Conservation (phyloP, 305 asterid genomes). For the Solanum aculeatissimum region DNA sequence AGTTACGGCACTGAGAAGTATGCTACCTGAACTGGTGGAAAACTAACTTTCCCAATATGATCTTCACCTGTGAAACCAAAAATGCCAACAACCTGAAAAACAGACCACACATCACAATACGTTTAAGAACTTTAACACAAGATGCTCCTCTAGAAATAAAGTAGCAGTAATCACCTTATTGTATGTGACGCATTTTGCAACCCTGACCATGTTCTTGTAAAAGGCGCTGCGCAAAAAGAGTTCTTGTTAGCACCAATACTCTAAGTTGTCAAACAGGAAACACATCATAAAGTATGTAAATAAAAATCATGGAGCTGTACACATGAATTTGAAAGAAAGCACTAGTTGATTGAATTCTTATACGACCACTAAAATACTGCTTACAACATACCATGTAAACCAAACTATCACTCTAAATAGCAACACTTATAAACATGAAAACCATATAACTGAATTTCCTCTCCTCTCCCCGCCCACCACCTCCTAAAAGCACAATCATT, state of each 20-base stretch:
- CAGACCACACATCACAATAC: neutral
- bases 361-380: neutral
- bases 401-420: neutral
- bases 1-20: neutral
- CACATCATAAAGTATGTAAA: neutral
- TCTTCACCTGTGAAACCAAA: constrained; percentile 95
- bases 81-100: constrained; percentile 64
- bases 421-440: neutral
- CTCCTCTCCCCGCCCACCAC: neutral
- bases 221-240: constrained; percentile 42
- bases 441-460: neutral
- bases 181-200: constrained; percentile 77
- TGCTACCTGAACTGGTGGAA: constrained; percentile 86
- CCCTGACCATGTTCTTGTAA: constrained; percentile 79
- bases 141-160: neutral
- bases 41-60: constrained; percentile 85
- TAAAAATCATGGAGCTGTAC: neutral
- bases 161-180: constrained; percentile 51
- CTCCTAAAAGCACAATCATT: neutral
- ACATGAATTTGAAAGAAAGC: neutral
- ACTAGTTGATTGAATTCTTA: neutral
- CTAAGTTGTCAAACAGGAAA: neutral
- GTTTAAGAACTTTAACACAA: neutral
- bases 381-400: neutral
- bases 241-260: neutral